Evolutionary conservation across 805 yeast species (phyloP).

Genomic region (Jamesozyma jinghongensis): DNA sequence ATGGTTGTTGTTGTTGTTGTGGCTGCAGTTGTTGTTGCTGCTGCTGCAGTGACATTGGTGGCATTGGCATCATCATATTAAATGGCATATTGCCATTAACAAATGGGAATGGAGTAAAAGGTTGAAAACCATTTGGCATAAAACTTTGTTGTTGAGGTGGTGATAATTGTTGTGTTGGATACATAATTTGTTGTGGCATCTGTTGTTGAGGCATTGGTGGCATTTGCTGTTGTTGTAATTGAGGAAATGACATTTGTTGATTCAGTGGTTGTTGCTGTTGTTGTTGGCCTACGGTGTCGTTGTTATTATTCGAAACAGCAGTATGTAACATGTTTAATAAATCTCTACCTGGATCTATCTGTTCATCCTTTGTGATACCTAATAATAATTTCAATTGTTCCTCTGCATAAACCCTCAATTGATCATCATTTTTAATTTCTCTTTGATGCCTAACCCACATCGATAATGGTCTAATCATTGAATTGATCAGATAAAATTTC

Average conservation of each 20-base stretch:
- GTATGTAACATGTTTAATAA: conserved; percentile 52
- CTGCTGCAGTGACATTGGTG: conserved; percentile 8
- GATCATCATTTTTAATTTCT: conserved; percentile 43
- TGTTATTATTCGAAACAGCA: conserved; percentile 27
- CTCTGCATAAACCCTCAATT: conserved; percentile 56
- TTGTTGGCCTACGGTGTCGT: background rate
- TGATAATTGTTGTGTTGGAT: conserved; percentile 5
- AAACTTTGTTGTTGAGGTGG: conserved; percentile 8
- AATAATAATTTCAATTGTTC: conserved; percentile 52
- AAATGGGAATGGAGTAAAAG: conserved; percentile 30
- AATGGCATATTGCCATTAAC: conserved; percentile 15
- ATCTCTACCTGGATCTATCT: conserved; percentile 67
- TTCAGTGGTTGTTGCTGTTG: background rate
- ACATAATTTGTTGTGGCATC: background rate
- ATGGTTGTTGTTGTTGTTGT: conserved; percentile 7
- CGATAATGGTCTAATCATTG: conserved; percentile 36
- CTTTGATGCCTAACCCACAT: conserved; percentile 50
- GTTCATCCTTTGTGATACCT: conserved; percentile 41
- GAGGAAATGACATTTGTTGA: background rate
- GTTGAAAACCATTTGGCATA: conserved; percentile 16
- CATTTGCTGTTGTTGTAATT: background rate
- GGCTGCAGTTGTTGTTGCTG: conserved; percentile 1
- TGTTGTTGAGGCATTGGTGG: background rate
- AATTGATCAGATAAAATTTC: conserved; percentile 32
- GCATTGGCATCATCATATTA: conserved; percentile 5